A percentile compares a stretch with the other conserved stretches of the same genome.
Conservation (phyloP, 257 asterid species). For the Cordia subcordata region DNA sequence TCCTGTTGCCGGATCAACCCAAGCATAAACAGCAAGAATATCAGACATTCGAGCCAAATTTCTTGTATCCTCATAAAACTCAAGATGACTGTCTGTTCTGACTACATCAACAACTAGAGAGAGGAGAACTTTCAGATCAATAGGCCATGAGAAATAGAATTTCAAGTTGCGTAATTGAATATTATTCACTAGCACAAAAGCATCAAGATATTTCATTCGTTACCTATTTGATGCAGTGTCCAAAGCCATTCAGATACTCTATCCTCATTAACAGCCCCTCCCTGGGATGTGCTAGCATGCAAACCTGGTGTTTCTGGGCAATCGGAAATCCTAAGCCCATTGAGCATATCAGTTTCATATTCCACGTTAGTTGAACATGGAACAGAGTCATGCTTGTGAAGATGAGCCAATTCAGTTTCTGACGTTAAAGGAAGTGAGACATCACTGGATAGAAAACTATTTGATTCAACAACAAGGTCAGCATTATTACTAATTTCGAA, state of each 20-base stretch:
- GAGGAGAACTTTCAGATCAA: slow-evolving; percentile 1
- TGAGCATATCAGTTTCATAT: slow-evolving; percentile 37
- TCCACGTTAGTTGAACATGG: slow-evolving; percentile 41
- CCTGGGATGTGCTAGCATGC: slow-evolving; percentile 46
- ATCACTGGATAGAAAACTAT: slow-evolving; percentile 39
- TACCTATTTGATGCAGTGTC: slow-evolving; percentile 96
- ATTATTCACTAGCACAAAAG: neutral
- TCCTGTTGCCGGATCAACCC: slow-evolving; percentile 98
- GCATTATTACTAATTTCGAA: slow-evolving; percentile 76
- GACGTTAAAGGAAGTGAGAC: slow-evolving; percentile 32
- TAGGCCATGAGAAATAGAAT: slow-evolving; percentile 8
- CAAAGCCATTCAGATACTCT: slow-evolving; percentile 98
- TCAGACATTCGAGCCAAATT: slow-evolving; percentile 98
- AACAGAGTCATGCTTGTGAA: slow-evolving; percentile 29
- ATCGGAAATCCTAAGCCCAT: slow-evolving; percentile 58
- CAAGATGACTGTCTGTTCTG: slow-evolving; percentile 95
- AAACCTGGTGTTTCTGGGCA: slow-evolving; percentile 45
- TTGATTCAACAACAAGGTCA: slow-evolving; percentile 80
- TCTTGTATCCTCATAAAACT: slow-evolving; percentile 80
- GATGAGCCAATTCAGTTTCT: slow-evolving; percentile 39
- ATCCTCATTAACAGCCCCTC: slow-evolving; percentile 52
- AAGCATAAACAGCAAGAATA: slow-evolving; percentile 96
- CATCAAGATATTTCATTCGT: neutral
- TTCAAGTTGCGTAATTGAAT: slow-evolving; percentile 4
- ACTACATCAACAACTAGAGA: slow-evolving; percentile 90